Conservation (phyloP, 2,329 filamentous ascomycete species). For the Fusarium euwallaceae region DNA sequence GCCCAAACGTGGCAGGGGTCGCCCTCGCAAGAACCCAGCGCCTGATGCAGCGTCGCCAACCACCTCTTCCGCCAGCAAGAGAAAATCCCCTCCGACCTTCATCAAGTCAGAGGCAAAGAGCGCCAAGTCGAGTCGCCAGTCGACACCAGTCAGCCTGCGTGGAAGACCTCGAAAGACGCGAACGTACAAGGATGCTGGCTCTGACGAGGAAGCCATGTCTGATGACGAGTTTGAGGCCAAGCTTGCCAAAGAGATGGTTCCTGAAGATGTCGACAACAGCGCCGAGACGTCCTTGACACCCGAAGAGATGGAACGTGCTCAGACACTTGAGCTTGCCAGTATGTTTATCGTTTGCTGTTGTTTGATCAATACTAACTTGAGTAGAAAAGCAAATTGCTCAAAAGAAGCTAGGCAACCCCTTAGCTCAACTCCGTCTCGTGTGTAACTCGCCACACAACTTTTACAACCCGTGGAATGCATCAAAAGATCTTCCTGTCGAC, state of each 20-base stretch:
- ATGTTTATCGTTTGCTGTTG: constrained; percentile 50
- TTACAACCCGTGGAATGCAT: constrained; percentile 86
- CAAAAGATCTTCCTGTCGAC: constrained; percentile 73
- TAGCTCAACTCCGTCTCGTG: constrained; percentile 91
- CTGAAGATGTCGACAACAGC: constrained; percentile 54
- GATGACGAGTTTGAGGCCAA: constrained; percentile 88
- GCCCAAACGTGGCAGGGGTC: constrained; percentile 54
- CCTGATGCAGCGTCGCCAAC: constrained; percentile 20
- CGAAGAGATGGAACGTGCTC: constrained; percentile 74
- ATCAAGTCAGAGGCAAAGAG: constrained; percentile 71
- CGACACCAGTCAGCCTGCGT: constrained; percentile 75
- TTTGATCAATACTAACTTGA: constrained; percentile 41
- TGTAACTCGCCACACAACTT: constrained; percentile 98
- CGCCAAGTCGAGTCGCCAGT: constrained; percentile 78
- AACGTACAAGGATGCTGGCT: constrained; percentile 67
- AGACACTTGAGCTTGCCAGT: constrained; percentile 83
- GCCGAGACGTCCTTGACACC: constrained; percentile 53
- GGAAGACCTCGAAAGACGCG: constrained; percentile 63
- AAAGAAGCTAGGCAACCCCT: constrained; percentile 93
- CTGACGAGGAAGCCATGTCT: constrained; percentile 74
- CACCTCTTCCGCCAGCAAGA: constrained; percentile 47
- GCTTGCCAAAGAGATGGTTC: constrained; percentile 72
- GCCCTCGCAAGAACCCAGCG: constrained; percentile 37
- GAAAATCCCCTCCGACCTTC: constrained; percentile 48
- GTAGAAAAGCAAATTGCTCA: constrained; percentile 84